Evolutionary conservation across 1,284 basidiomycete genomes (phyloP), one percentile per base, ranked within the genome.

Genomic region (Neonothopanus nambi): DNA sequence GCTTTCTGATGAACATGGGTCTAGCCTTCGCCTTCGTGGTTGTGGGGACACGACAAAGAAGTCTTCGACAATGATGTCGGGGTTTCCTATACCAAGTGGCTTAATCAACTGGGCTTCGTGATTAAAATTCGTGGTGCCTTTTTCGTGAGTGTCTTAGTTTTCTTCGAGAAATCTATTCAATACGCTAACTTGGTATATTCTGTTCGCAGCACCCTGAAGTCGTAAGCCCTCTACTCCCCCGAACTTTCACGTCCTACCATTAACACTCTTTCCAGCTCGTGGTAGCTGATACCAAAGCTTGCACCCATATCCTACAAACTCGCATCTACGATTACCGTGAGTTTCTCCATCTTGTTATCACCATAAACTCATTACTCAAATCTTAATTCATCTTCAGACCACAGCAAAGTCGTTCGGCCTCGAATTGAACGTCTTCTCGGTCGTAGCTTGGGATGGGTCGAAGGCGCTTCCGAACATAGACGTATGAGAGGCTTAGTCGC

Each of bases 371-470:
- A n/a, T n/a, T n/a, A n/a, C n/a, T n/a, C n/a, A n/a, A n/a, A n/a
- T n/a, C n/a, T n/a, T n/a, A n/a, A n/a, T n/a, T n/a, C n/a, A n/a
- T 39, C 17, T 51, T 20, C 42, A 66, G 61, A 55, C 30, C 65
- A 68, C 52, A 67, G 63, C 43, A 44, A 58, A n/a, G 59, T 66
- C n/a, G 62, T 68, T 28, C 59, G 65, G 12, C 63, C 67, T 3
- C 60, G 65, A 3, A 61, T 70, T 37, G 69, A 61, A 5, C 60
- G 67, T 6, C 57, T 70, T 3, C 61, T 69, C 5, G 70, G 70
- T 3, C 63, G 61, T 33, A 59, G 62, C 12, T 48, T 71, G 12
- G 60, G 61, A 2, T 70, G 69, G 68, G 67, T 67, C 13, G 66
- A 67, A 40, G 68, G 68, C 1, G 66, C 63, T 33, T 46, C 50